Evolutionary conservation across 495 filamentous ascomycete genomes (phyloP), one percentile per base, ranked within the genome.

Genomic region (Pyrenopolyporus hunteri): DNA sequence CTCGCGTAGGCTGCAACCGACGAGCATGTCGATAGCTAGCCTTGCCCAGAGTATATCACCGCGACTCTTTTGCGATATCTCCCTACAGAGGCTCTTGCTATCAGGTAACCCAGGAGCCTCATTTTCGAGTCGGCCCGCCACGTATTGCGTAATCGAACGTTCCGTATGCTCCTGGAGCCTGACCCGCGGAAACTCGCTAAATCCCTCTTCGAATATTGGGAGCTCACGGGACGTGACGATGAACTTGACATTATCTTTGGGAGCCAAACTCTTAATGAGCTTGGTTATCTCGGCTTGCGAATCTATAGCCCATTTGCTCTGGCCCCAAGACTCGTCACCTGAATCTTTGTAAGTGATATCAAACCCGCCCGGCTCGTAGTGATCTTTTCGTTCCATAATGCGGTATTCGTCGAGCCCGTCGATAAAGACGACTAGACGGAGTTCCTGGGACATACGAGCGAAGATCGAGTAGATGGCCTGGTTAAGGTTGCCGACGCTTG

Each of bases 381-480:
- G 68, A 28, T 70, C 68, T 20, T 70, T 69, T 17, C 70, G 62
- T 29, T 70, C 68, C 59, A 68, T 67, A 16, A 70, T 66, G 22
- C 70, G 70, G 25, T 70, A 73, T 25, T 68, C 70, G 37, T 73
- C 70, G 7, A 73, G 58, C 9, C 58, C 70, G 26, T 73, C 70
- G 16, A 73, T 67, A 33, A 70, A 69, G 25, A 73, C 25, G 14
- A 73, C 49, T 13, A 73, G 54, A 3, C 68, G 62, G 11, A 73
- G 33, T 1, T 20, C 46, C 13, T 69, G 57, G 2, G 68, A 66
- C 63, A 68, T 67, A 11, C 67, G 68, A 16, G 68, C 40, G 32
- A 73, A 73, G 7, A 73, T 26, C 1, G 65, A 64, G 13, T 69
- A 73, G 31, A 67, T 69, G 16, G 32, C 70, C 33, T 70, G 65